A percentile compares a stretch with the other conserved stretches of the same genome.
Evolutionary conservation across 352 stramenopile genomes (phyloP).

Genomic region (Globisporangium middletonii): DNA sequence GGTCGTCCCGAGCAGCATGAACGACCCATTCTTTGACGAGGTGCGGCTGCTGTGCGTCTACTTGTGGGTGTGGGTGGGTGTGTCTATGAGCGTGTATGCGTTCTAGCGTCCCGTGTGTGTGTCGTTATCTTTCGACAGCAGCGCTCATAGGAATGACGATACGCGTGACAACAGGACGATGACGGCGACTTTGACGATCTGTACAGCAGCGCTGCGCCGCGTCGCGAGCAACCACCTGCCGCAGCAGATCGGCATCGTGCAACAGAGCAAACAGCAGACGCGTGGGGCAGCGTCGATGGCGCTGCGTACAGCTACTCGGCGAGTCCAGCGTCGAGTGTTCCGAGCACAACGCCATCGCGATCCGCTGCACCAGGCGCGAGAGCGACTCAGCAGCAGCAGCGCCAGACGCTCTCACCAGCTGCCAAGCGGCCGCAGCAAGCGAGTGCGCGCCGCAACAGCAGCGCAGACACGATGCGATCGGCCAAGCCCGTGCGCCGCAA

Average conservation of each 20-base stretch:
- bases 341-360: constrained; percentile 12
- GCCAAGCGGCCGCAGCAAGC: background rate
- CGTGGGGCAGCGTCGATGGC: background rate
- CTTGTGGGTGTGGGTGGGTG: background rate
- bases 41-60: constrained; percentile 1
- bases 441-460: background rate
- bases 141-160: no score
- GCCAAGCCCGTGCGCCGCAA: constrained; percentile 24
- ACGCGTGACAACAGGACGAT: constrained; percentile 34
- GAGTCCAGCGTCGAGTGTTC: constrained; percentile 11
- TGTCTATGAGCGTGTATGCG: background rate
- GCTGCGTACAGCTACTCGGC: constrained; percentile 9
- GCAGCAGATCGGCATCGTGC: background rate
- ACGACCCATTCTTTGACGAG: constrained; percentile 49
- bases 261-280: background rate
- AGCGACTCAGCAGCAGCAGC: background rate
- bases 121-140: no score
- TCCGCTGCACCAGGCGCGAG: background rate
- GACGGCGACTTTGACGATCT: constrained; percentile 76
- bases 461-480: constrained; percentile 8
- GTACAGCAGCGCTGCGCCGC: constrained; percentile 39
- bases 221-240: constrained; percentile 7
- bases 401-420: background rate
- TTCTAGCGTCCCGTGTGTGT: background rate
- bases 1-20: constrained; percentile 13